Percentiles rank a stretch among this genome's conserved stretches.
Conservation (phyloP, 441 rosid species). For the Pelargonium australe region DNA sequence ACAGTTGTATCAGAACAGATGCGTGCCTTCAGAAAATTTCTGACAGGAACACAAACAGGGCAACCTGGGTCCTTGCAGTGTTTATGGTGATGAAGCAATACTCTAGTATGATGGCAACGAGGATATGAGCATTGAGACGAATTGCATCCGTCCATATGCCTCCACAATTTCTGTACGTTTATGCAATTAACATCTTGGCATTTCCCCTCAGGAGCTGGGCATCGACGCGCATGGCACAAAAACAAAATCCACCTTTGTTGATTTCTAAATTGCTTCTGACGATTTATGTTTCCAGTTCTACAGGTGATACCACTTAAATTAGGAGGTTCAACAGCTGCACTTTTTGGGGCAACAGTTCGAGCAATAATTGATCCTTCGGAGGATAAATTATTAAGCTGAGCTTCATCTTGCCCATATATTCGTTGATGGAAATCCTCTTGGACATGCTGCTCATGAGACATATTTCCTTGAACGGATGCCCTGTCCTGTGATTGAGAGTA, state of each 20-base stretch:
- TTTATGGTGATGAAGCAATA: conserved; percentile 64
- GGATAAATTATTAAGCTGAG: conserved; percentile 55
- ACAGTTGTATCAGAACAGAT: conserved; percentile 36
- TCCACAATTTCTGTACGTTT: conserved; percentile 63
- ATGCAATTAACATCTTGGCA: conserved; percentile 64
- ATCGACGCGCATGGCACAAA: conserved; percentile 82
- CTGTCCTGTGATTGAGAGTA: conserved; percentile 54
- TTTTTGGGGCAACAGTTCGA: conserved; percentile 43
- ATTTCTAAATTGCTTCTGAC: conserved; percentile 62
- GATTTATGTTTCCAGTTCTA: conserved; percentile 56
- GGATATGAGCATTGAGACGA: conserved; percentile 60
- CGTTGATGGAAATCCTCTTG: conserved; percentile 81
- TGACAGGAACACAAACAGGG: conserved; percentile 95
- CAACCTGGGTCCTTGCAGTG: conserved; percentile 62
- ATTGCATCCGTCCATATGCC: conserved; percentile 73
- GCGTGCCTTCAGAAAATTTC: conserved; percentile 44
- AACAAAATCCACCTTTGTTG: conserved; percentile 90
- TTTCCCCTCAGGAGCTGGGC: conserved; percentile 85
- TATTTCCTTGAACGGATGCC: conserved; percentile 38
- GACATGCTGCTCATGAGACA: conserved; percentile 52
- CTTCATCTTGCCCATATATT: conserved; percentile 68
- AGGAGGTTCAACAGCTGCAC: conserved; percentile 35
- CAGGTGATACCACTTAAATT: conserved; percentile 36
- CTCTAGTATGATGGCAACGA: conserved; percentile 71
- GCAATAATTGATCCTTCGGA: conserved; percentile 28